Evolutionary conservation across 2,329 filamentous ascomycete genomes (phyloP), one percentile per base, ranked within the genome.

Genomic region (Fusarium zealandicum): DNA sequence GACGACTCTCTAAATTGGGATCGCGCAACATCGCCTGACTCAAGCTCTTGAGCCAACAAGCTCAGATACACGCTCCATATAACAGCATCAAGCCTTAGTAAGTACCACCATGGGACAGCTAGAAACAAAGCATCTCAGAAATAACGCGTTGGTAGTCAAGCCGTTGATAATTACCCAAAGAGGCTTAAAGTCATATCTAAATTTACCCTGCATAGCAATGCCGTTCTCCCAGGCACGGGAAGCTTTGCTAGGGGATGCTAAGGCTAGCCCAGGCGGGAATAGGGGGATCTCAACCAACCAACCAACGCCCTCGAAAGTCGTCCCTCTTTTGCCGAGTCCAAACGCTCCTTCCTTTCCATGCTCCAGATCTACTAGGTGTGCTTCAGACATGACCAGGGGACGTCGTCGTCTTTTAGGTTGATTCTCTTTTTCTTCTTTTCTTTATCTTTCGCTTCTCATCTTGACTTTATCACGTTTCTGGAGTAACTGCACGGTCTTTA

Each of bases 221-320:
- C 20, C 17, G 32, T n/a, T 20, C 36, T 36, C 22, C 18, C 43
- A 32, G 25, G 45, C 20, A 33, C 45, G 45, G 41, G 35, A 51
- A 22, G 35, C 30, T 42, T 42, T 51, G 41, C 33, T 38, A 51
- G 33, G 28, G 27, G 20, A 17, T 43, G 16, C 40, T 38, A 51
- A 45, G 27, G 27, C 33, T 57, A 56, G 52, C 31, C 38, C 45
- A 39, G 31, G 45, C 35, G 14, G 14, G 31, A 20, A 43, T 44
- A 49, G 39, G 20, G 36, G 39, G 42, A 33, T 17, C 38, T 41
- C 35, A 25, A 14, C 25, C 39, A 40, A 25, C 58, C 44, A 61
- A 61, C 58, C 53, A 61, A 33, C 27, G 54, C 36, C 18, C 25
- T 25, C 36, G n/a, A 27, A 39, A 48, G 33, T n/a, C 27, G 35